Base-by-base conservation (phyloP, 208 protist genomes). In the Trypanosoma scelopori region DNA sequence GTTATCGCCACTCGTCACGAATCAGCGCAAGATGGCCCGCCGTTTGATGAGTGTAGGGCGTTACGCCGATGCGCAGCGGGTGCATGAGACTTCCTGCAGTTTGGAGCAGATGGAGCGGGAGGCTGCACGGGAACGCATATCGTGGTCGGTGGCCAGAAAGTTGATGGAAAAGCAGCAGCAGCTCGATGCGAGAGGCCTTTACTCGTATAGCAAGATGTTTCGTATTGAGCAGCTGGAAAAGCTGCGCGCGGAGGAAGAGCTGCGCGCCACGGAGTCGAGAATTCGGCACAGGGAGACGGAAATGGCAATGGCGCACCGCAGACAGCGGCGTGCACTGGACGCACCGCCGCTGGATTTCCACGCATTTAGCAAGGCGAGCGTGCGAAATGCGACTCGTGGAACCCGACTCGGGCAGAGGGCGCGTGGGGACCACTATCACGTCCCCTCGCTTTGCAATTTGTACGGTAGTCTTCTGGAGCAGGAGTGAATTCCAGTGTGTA, bases 361-460 rank as follows among this genome's bases (percentile, higher is more conserved):
- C 53, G 62, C 12, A 35, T 69, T 52, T 15, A 65, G 66, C 6
- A 76, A 76, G 22, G 41, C 76, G 16, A 41, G 79, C 1, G 13
- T 42, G 5, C 66, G 32, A 32, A 79, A 64, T 25, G 61, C 76
- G 5, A 59, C 68, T 18, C 80, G 87, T 15, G 87, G 87, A 20
- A 81, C 80, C 0, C 61, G 66, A 45, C 77, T 93, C 39, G 79
- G 82, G 61, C 60, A 51, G 50, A 58, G 68, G 7, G 69, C 87
- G n/a, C 43, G 78, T 27, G 76, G 79, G n/a, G 81, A 87, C 22
- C 60, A 69, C 20, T 76, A 81, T 23, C 61, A 65, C 2, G 55
- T 86, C 7, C 84, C 84, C 3, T 86, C 82, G 32, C 71, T 93
- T 37, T 89, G 83, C 39, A 72, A 65, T 30, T 56, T 83, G 47